A percentile compares a stretch with the other conserved stretches of the same genome.
Conservation (phyloP, 495 filamentous ascomycete species). For the Neurospora sp. region DNA sequence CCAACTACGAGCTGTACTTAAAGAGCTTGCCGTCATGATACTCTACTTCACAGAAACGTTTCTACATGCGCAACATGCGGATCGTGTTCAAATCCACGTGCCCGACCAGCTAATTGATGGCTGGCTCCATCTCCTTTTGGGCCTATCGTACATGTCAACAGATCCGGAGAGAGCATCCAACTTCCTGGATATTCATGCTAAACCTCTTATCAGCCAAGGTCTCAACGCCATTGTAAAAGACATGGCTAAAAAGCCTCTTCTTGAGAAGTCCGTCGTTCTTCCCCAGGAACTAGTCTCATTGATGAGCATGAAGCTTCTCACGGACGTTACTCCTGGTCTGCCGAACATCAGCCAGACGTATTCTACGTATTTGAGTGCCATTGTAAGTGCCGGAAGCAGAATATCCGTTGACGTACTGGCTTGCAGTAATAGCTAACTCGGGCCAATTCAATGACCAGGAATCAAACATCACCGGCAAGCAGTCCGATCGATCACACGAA, state of each 20-base stretch:
- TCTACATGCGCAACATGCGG: conserved; percentile 5
- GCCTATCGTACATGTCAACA: conserved; percentile 7
- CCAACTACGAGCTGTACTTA: neutral
- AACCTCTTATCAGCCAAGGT: neutral
- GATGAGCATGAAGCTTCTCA: conserved; percentile 21
- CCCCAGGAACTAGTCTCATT: conserved; percentile 28
- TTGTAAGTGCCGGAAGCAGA: conserved; percentile 9
- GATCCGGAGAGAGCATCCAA: neutral
- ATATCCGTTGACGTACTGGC: neutral
- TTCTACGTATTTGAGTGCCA: conserved; percentile 22
- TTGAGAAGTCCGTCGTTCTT: conserved; percentile 23
- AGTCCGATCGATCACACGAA: conserved; percentile 25
- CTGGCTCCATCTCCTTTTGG: conserved; percentile 24
- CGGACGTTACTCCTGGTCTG: conserved; percentile 17
- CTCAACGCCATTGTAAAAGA: conserved; percentile 2
- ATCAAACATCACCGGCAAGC: conserved; percentile 23
- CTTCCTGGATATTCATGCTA: neutral
- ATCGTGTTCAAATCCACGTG: conserved; percentile 12
- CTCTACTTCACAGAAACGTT: conserved; percentile 18
- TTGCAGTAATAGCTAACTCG: neutral
- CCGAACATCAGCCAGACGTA: conserved; percentile 25
- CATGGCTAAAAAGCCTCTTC: conserved; percentile 17
- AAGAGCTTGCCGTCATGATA: conserved; percentile 10
- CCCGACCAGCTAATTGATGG: conserved; percentile 21
- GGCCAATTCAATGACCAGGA: conserved; percentile 5